phyloP scores from a whole-genome alignment of 2,329 filamentous ascomycete species.

The Podosphaera aphanis region DNA sequence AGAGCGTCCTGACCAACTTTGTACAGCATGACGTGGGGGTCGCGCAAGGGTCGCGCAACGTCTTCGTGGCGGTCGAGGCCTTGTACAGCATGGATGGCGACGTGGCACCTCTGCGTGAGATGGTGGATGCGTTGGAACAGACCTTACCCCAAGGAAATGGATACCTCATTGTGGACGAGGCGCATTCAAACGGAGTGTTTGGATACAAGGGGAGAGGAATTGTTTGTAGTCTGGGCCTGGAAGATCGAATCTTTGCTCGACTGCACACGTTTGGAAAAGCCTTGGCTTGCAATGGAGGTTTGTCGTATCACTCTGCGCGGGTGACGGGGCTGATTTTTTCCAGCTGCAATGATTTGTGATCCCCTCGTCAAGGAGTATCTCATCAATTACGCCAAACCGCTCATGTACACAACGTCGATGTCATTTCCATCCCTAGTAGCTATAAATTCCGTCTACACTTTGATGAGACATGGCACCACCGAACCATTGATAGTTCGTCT shows the following conservation, averaged over 20 bases:
- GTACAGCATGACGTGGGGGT: constrained; percentile 13
- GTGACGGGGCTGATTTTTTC: constrained; percentile 18
- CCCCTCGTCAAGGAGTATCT: constrained; percentile 8
- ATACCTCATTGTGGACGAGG: constrained; percentile 31
- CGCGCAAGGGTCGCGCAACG: constrained; percentile 11
- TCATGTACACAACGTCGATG: constrained; percentile 21
- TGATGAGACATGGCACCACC: constrained; percentile 27
- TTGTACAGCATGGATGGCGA: constrained; percentile 28
- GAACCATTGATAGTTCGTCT: constrained; percentile 20
- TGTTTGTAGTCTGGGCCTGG: constrained; percentile 24
- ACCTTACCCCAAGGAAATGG: constrained; percentile 18
- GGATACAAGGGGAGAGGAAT: constrained; percentile 25
- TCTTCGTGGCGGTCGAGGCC: constrained; percentile 21
- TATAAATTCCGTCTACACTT: constrained; percentile 20
- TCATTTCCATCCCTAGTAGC: constrained; percentile 20
- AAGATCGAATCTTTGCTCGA: constrained; percentile 24
- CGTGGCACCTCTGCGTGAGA: constrained; percentile 18
- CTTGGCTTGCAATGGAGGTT: constrained; percentile 19
- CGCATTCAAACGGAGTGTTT: constrained; percentile 27
- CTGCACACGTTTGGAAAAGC: constrained; percentile 31
- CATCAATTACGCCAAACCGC: constrained; percentile 15
- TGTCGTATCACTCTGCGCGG: no score
- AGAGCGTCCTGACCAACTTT: constrained; percentile 11
- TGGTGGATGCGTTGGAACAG: constrained; percentile 18
- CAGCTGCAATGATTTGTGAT: constrained; percentile 10